Evolutionary conservation across 2,329 filamentous ascomycete species (phyloP), one percentile per base, ranked within the genome.

Genomic region (Thermomyces lanuginosus): DNA sequence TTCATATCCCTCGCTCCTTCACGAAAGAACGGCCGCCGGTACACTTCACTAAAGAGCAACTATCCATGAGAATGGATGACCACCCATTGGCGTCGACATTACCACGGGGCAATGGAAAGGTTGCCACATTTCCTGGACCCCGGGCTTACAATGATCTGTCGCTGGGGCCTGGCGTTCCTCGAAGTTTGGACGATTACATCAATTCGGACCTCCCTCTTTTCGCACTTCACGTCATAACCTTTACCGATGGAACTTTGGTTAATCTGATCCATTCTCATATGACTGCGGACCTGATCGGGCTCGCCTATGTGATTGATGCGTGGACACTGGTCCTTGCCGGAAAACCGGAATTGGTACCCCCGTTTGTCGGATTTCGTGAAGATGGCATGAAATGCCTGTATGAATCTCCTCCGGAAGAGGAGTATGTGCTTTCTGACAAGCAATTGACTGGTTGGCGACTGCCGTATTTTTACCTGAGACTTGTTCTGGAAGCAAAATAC

Each of bases 131-230:
- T n/a, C 12, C 25, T 6, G 17, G 18, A 15, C 16, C 25, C 9
- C 7, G 10, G 8, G 25, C 17, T 6, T 27, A 21, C 16, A 17
- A 8, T 4, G 12, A 19, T 10, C 12, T 27, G 17, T 18, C 16
- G 15, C 7, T 27, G 18, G 25, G 25, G 8, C 25, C 25, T 9
- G 25, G 18, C 13, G 18, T 21, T 3, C 6, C 25, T 12, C 25
- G 25, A 5, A 20, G 16, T 8, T 27, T 27, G 11, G 25, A 27
- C 11, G 25, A 27, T 21, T 27, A 20, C 11, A 27, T 27, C 8
- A 16, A 27, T 14, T 27, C 18, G 7, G 25, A 27, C 11, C 12
- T 27, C n/a, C 25, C 25, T 8, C 25, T 16, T 13, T 27, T 27
- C 18, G 14, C 25, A n/a, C 18, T 27, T 2, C 25, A 27, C 18